A percentile compares a stretch with the other conserved stretches of the same genome.
These are phyloP conservation scores for Cucumis sativus DNA, from an alignment of 306 rosid species.

Conservation along the genomic window Cucumber_9930_V3 NC_026655.2:22482001-22482500, in stretches of 20 bases:
- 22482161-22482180: neutral
- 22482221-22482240: neutral
- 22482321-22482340: conserved; percentile 80
- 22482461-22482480: conserved; percentile 22
- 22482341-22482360: conserved; percentile 86
- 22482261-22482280: neutral
- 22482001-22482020: neutral
- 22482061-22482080: neutral
- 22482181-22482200: neutral
- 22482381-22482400: conserved; percentile 90
- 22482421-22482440: conserved; percentile 3
- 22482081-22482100: neutral
- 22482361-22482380: conserved; percentile 71
- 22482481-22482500: conserved; percentile 90
- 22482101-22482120: neutral
- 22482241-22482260: neutral
- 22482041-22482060: neutral
- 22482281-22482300: neutral
- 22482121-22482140: neutral
- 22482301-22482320: neutral
- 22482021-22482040: neutral
- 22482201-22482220: too few relatives aligned
- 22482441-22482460: neutral
- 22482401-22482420: conserved; percentile 1
- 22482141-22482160: neutral